phyloP scores from a whole-genome alignment of 768 basidiomycete genomes.

The Cystobasidium onofrii region DNA sequence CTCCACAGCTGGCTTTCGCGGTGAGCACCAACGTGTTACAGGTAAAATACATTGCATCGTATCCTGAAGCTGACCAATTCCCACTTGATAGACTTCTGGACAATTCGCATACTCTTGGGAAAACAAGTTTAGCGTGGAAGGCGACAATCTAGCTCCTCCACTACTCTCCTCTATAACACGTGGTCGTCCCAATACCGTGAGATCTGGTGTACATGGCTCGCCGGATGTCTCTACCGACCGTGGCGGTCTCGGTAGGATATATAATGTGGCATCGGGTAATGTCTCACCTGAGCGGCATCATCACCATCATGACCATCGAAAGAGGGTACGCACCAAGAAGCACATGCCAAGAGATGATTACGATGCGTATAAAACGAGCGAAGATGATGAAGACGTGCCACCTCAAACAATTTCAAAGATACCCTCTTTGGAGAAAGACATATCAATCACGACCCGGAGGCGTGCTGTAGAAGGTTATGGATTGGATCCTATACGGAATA shows the following conservation, averaged over 20 bases:
- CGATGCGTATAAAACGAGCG: constrained; percentile 10
- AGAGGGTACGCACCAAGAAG: background rate
- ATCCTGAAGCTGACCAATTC: background rate
- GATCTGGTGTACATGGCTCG: background rate
- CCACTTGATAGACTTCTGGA: background rate
- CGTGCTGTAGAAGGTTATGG: constrained; percentile 21
- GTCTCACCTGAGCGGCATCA: constrained; percentile 4
- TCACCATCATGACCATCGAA: background rate
- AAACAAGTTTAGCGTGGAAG: constrained; percentile 18
- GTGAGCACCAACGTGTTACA: background rate
- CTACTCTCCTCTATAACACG: background rate
- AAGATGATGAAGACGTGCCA: constrained; percentile 12
- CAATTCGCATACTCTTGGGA: constrained; percentile 28
- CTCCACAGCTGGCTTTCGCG: constrained; percentile 23
- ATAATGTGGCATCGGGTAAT: constrained; percentile 1
- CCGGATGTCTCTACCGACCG: background rate
- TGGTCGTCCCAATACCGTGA: background rate
- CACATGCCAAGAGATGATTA: constrained; percentile 1
- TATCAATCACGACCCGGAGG: constrained; percentile 11
- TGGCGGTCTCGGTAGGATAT: background rate
- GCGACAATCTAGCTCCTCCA: constrained; percentile 8
- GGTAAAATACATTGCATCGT: background rate
- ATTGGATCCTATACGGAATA: constrained; percentile 12
- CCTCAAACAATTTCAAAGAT: background rate
- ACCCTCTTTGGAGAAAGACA: constrained; percentile 26